phyloP scores from a whole-genome alignment of 805 yeast genomes.

The Brettanomyces nanus region DNA sequence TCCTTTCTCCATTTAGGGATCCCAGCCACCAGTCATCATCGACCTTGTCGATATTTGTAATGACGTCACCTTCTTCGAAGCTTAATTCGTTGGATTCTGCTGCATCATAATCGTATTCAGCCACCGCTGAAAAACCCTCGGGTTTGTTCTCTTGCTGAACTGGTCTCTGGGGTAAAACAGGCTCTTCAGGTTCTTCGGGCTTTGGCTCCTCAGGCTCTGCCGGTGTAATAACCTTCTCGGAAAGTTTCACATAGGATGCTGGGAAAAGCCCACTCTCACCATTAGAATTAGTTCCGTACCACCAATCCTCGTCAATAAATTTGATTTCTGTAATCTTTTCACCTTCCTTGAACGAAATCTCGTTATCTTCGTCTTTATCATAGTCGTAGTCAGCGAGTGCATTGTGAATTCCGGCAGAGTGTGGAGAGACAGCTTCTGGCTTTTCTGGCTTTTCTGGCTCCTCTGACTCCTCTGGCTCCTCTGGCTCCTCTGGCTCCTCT shows the following conservation, averaged over 20 bases:
- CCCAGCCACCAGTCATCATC: slow-evolving; percentile 99
- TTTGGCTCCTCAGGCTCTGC: slow-evolving; percentile 9
- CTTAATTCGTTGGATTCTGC: slow-evolving; percentile 87
- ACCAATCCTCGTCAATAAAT: slow-evolving; percentile 70
- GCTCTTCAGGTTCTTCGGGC: slow-evolving; percentile 13
- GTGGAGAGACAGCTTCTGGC: slow-evolving; percentile 9
- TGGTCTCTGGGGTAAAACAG: slow-evolving; percentile 9
- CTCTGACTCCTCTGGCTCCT: slow-evolving; percentile 9
- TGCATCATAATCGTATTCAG: slow-evolving; percentile 78
- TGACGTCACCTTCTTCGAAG: slow-evolving; percentile 76
- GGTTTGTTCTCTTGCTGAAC: slow-evolving; percentile 16
- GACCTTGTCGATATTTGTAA: slow-evolving; percentile 75
- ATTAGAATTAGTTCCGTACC: slow-evolving; percentile 31
- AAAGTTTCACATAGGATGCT: slow-evolving; percentile 39
- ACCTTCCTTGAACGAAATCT: slow-evolving; percentile 58
- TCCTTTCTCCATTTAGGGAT: slow-evolving; percentile 64
- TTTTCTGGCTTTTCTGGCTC: slow-evolving; percentile 9
- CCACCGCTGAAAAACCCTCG: slow-evolving; percentile 42
- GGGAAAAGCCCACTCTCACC: slow-evolving; percentile 52
- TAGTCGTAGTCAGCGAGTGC: slow-evolving; percentile 84
- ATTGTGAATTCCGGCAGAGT: slow-evolving; percentile 17
- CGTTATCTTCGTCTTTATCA: slow-evolving; percentile 69
- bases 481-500: slow-evolving; percentile 18
- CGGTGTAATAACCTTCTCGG: slow-evolving; percentile 19
- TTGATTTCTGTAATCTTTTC: slow-evolving; percentile 61